Percentiles rank a stretch among this genome's conserved stretches.
These are phyloP conservation scores for Ophiostoma pallidulum DNA, from an alignment of 2,329 filamentous ascomycete species.

Conservation along the genomic window DNA sequence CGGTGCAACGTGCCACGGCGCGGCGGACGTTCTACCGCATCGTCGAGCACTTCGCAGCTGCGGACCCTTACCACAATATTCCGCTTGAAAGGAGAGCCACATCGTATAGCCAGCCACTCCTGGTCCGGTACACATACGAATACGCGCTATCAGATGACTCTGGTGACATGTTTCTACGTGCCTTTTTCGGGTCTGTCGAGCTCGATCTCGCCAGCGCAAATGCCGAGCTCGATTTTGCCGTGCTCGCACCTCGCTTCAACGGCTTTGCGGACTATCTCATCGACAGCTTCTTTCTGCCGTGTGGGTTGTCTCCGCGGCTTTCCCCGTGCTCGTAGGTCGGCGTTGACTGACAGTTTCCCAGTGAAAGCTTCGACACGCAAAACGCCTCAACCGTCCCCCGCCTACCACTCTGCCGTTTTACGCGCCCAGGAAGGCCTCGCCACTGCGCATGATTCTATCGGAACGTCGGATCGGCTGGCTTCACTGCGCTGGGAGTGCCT, in stretches of 20 bases:
- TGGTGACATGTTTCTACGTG: conserved; percentile 19
- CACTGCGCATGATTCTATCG: conserved; percentile 15
- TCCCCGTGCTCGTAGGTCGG: not conserved
- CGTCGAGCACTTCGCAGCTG: conserved; percentile 15
- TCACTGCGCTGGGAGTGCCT: conserved; percentile 21
- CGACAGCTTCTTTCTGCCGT: conserved; percentile 22
- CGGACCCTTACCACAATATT: not conserved
- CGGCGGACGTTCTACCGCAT: conserved; percentile 17
- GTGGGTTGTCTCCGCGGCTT: conserved; percentile 11
- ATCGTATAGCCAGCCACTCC: conserved; percentile 18
- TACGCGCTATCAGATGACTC: conserved; percentile 20
- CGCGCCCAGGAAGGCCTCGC: conserved; percentile 16
- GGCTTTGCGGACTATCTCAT: conserved; percentile 21
- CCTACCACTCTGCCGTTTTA: conserved; percentile 18
- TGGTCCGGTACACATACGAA: conserved; percentile 21
- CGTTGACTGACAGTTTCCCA: conserved; percentile 4
- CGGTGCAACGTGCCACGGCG: conserved; percentile 13
- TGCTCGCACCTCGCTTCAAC: conserved; percentile 14
- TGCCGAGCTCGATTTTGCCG: conserved; percentile 14
- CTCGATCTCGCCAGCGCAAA: conserved; percentile 12
- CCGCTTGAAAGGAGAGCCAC: not conserved
- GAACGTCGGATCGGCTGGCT: conserved; percentile 19
- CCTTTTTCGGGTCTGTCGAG: conserved; percentile 20
- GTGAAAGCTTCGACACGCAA: conserved; percentile 20
- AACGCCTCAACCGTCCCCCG: conserved; percentile 21